Evolutionary conservation across 441 rosid genomes (phyloP), one percentile per base, ranked within the genome.

Genomic region (Erodium moschatum): DNA sequence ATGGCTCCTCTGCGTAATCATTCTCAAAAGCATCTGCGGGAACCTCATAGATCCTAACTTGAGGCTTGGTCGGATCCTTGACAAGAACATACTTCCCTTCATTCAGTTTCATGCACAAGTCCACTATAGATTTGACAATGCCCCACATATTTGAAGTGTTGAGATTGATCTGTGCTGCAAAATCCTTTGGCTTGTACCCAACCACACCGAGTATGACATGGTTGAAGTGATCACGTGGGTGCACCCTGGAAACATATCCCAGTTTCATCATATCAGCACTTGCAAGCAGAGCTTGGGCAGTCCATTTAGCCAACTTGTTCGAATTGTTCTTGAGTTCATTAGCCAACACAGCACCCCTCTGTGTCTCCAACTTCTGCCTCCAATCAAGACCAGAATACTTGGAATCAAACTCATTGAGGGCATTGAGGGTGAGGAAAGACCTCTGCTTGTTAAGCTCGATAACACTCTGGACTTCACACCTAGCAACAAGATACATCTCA

Each of bases 331-430:
- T 92, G 83, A 92, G 84, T 68, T 90, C 98, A 6, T 88, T 89
- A 38, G 95, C 98, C 72, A 92, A 81, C 66, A 92, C 96, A 0
- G 94, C 97, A 70, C 96, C 97, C 71, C 97, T 80, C 70, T 92
- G 98, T 2, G 96, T 87, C 79, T 92, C 98, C 74, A 92, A 72
- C 84, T 92, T 92, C 87, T 90, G 96, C 74, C 96, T 89, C 98
- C 97, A 92, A 69, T 92, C 98, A 69, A 92, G 91, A 70, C 97
- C 96, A 4, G 97, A 89, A 71, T 90, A 89, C 70, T 92, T 92
- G 0, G 97, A 72, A 85, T 92, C 97, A 29, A 90, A 92, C 86
- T 90, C 98, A 20, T 89, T 90, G 15, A 92, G 91, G 0, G 98
- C 92, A 81, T 92, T 92, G 78, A 86, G 63, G 10, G 98, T 90